Base-by-base conservation (phyloP, 441 rosid species). In the Sinapis alba region DNA sequence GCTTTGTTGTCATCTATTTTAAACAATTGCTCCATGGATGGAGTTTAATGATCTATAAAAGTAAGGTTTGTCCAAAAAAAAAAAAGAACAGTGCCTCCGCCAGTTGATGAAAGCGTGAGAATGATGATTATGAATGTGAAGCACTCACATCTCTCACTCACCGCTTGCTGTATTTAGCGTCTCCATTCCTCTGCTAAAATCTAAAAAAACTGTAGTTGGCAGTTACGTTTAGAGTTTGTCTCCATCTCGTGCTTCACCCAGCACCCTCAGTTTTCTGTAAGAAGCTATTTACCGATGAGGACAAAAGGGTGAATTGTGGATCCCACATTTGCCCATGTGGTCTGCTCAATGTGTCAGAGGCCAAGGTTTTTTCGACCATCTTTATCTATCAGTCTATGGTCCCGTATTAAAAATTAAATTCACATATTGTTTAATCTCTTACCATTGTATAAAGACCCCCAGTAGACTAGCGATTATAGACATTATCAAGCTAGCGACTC, bases 291-390 rank as follows among this genome's bases (percentile, higher is more conserved):
- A 68, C 58, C 1, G 65, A 63, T 38, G 32, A 5, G 23, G 8
- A 76, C 75, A 62, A 62, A 69, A 68, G 53, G 6, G 0, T 23
- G 13, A 24, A 8, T 1, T 7, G 6, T 64, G 62, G 38, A 69
- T 27, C 61, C 75, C 70, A 43, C 21, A 12, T 16, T 56, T 56
- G 15, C 56, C 79, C 76, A 77, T 58, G 72, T 76, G 72, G 62
- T 58, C 5, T 30, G 18, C 76, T 65, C 76, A 32, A 71, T 28
- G 72, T 77, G 80, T 77, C 56, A 71, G 16, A 26, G 76, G 80
- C 71, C 59, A 10, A 54, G 10, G 0, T 32, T 62, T 51, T 51
- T 62, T 23, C 41, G 34, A 8, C 51, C 9, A 65, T 58, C 60
- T 41, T 58, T 66, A 32, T 13, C 62, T 36, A 36, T 62, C 19